These are phyloP conservation scores for Bathelium albidoporum DNA, from an alignment of 495 filamentous ascomycete genomes.

Conservation along the genomic window DNA sequence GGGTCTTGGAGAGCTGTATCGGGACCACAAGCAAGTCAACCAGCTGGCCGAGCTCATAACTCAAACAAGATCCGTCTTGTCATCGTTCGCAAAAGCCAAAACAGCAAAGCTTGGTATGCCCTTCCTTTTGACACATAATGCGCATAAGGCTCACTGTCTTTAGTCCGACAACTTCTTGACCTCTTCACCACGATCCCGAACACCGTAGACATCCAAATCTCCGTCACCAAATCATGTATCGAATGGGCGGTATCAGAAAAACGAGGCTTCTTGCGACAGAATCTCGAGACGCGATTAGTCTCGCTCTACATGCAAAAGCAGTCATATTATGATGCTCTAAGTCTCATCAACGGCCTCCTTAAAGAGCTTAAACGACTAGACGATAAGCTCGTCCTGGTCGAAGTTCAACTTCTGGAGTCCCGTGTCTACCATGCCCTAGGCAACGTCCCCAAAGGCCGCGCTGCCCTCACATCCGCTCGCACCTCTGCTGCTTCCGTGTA, in stretches of 20 bases:
- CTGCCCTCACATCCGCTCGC: constrained; percentile 84
- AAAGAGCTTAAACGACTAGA: constrained; percentile 94
- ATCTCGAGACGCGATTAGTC: constrained; percentile 92
- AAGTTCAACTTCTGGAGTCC: constrained; percentile 95
- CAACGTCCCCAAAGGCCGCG: constrained; percentile 91
- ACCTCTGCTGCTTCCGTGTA: constrained; percentile 95
- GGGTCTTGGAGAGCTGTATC: constrained; percentile 81
- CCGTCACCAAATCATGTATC: constrained; percentile 95
- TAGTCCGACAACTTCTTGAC: constrained; percentile 95
- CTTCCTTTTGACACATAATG: not conserved
- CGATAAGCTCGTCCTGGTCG: constrained; percentile 97
- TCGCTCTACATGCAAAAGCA: constrained; percentile 90
- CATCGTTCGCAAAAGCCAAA: constrained; percentile 96
- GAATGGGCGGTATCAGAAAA: constrained; percentile 95
- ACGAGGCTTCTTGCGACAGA: constrained; percentile 90
- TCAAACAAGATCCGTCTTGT: constrained; percentile 79
- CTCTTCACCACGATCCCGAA: constrained; percentile 89
- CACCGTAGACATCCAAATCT: constrained; percentile 81
- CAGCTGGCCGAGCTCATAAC: constrained; percentile 88
- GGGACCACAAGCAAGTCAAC: constrained; percentile 67
- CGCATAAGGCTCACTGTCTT: constrained; percentile 1
- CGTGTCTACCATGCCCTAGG: constrained; percentile 95
- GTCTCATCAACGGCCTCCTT: constrained; percentile 88
- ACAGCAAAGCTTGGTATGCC: constrained; percentile 87
- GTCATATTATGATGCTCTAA: constrained; percentile 91